Evolutionary conservation across 2,329 filamentous ascomycete species (phyloP).

Genomic region (Chaetomium sp.): DNA sequence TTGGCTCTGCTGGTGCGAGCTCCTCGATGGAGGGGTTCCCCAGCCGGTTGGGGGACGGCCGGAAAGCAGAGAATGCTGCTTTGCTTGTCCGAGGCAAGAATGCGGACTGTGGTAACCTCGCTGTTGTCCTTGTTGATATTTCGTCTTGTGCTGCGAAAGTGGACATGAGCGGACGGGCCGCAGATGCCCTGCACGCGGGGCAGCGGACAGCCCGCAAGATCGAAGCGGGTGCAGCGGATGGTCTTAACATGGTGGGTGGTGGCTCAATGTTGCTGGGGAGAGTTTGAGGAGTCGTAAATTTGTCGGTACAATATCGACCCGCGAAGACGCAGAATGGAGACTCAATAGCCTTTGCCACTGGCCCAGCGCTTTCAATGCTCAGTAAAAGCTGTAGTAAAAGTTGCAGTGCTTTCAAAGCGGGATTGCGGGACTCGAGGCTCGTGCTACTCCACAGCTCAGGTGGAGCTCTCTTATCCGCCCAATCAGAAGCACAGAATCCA

Average conservation of each 20-base stretch:
- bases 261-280: not conserved
- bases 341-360: not conserved
- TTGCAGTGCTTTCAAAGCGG: too few species aligned
- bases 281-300: not conserved
- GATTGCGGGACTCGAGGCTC: not conserved
- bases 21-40: constrained; percentile 22
- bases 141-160: constrained; percentile 6
- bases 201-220: constrained; percentile 24
- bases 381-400: too few species aligned
- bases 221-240: constrained; percentile 23
- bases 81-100: constrained; percentile 1
- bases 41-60: constrained; percentile 11
- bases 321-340: not conserved
- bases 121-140: not conserved
- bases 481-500: constrained; percentile 7
- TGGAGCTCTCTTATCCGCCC: not conserved
- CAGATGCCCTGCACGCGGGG: constrained; percentile 24
- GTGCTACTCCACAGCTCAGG: not conserved
- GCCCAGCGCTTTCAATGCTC: not conserved
- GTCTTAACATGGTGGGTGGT: not conserved
- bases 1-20: constrained; percentile 6
- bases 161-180: constrained; percentile 23
- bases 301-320: too few species aligned
- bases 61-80: constrained; percentile 20
- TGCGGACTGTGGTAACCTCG: not conserved